Percentiles rank a stretch among this genome's conserved stretches.
These are phyloP conservation scores for Yamadazyma philogaea DNA, from an alignment of 805 yeast genomes.

Conservation along the genomic window DNA sequence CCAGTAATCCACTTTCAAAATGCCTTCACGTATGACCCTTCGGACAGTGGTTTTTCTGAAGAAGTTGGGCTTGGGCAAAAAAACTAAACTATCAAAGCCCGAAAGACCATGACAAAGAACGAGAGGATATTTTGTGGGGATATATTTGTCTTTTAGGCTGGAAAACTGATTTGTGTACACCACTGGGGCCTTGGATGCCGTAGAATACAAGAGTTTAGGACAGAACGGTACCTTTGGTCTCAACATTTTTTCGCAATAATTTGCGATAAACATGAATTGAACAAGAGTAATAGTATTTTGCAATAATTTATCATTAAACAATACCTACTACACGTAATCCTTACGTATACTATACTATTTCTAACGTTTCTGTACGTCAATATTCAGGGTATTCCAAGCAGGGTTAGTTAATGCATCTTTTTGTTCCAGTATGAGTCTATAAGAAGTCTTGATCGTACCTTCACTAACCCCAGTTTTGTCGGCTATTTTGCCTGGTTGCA, in stretches of 20 bases:
- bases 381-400: slow-evolving; percentile 52
- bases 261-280: too few relatives aligned
- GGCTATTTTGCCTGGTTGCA: slow-evolving; percentile 77
- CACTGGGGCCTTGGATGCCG: not conserved
- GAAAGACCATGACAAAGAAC: slow-evolving; percentile 84
- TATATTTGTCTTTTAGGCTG: slow-evolving; percentile 1
- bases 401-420: slow-evolving; percentile 66
- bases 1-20: slow-evolving; percentile 69
- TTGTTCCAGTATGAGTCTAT: slow-evolving; percentile 75
- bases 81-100: slow-evolving; percentile 60
- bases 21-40: slow-evolving; percentile 18
- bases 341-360: too few relatives aligned
- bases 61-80: slow-evolving; percentile 19
- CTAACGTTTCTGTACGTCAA: slow-evolving; percentile 1
- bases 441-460: slow-evolving; percentile 93
- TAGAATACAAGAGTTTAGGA: not conserved
- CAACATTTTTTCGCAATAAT: too few relatives aligned
- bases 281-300: too few relatives aligned
- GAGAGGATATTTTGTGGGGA: slow-evolving; percentile 66
- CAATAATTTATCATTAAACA: too few relatives aligned
- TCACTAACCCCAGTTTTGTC: slow-evolving; percentile 95
- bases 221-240: not conserved
- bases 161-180: slow-evolving; percentile 7
- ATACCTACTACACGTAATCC: not conserved
- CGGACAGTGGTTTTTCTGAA: slow-evolving; percentile 9